These are phyloP conservation scores for Micractinium sp. DNA, from an alignment of 139 green algal species.

Conservation along the genomic window DNA sequence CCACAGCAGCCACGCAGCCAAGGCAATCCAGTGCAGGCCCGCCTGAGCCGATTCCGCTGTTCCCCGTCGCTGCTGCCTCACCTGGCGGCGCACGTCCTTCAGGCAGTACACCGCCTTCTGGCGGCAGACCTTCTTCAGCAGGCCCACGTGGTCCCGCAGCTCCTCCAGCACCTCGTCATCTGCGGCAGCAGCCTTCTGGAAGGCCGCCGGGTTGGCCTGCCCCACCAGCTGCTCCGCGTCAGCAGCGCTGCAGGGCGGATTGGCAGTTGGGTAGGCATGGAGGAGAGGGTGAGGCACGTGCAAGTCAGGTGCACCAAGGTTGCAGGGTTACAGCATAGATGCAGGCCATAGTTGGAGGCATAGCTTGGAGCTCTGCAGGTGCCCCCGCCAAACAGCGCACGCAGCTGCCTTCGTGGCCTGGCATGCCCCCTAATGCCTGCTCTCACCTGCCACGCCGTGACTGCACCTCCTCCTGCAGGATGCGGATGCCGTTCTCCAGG, in stretches of 20 bases:
- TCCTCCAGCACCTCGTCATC: constrained; percentile 52
- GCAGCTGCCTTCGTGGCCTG: not conserved
- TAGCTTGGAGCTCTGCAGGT: no score
- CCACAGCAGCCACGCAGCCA: not conserved
- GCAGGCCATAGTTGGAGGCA: no score
- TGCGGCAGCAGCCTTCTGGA: constrained; percentile 52
- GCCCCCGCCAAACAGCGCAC: not conserved
- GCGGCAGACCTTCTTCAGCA: constrained; percentile 74
- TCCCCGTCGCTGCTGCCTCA: not conserved
- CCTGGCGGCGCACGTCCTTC: constrained; percentile 43
- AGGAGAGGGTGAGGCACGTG: not conserved
- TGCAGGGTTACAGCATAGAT: not conserved
- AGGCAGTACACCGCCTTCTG: constrained; percentile 49
- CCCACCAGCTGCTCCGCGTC: constrained; percentile 59
- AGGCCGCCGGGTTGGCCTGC: constrained; percentile 62
- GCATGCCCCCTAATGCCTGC: not conserved
- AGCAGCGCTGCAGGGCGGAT: constrained; percentile 11
- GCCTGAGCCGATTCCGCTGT: no score
- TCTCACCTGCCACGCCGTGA: constrained; percentile 36
- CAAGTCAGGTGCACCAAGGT: not conserved
- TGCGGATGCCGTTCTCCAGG: constrained; percentile 61
- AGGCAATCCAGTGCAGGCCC: no score
- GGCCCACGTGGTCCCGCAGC: constrained; percentile 57
- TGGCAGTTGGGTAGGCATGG: not conserved
- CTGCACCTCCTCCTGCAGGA: constrained; percentile 62